Percentiles rank a stretch among this genome's conserved stretches.
Conservation (phyloP, 345 rosid genomes). For the Syzygium oleosum region DNA sequence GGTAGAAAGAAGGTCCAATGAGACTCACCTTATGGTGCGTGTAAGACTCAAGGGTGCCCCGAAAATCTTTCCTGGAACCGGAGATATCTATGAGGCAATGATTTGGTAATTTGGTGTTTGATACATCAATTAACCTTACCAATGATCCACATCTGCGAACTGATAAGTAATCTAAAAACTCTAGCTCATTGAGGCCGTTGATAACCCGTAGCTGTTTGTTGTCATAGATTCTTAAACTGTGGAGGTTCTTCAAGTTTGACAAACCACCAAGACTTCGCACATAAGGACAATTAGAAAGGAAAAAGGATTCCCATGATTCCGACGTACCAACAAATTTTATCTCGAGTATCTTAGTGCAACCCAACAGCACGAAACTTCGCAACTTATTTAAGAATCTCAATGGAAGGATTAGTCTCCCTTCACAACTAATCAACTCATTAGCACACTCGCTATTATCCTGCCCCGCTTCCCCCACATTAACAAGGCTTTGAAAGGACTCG, state of each 20-base stretch:
- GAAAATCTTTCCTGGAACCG: neutral
- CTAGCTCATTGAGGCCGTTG: neutral
- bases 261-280: neutral
- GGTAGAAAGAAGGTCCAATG: neutral
- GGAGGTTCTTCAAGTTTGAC: neutral
- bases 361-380: neutral
- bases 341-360: neutral
- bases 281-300: neutral
- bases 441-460: neutral
- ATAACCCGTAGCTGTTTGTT: neutral
- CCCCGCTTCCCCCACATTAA: neutral
- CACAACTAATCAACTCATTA: neutral
- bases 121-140: neutral
- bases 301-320: neutral
- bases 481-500: neutral
- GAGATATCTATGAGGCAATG: neutral
- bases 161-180: neutral
- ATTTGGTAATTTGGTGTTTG: neutral
- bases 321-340: neutral
- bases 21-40: neutral
- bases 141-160: neutral
- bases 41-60: neutral
- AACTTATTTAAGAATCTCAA: neutral
- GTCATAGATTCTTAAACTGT: neutral
- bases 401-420: neutral